phyloP scores from a whole-genome alignment of 2,329 filamentous ascomycete species.

The Lomentospora prolificans region DNA sequence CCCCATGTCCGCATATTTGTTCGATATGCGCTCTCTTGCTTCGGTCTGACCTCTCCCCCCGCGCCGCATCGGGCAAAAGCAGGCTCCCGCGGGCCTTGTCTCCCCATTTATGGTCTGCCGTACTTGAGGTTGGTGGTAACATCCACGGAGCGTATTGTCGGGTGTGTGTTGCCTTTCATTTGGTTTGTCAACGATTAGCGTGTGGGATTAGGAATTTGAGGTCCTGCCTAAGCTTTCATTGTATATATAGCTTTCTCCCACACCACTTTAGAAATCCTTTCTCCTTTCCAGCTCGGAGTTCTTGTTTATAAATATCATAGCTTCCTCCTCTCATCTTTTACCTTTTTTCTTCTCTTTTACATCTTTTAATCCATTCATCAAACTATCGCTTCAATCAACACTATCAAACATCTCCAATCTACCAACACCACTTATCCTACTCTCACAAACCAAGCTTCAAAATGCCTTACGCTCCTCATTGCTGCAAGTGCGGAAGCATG shows the following conservation, averaged over 20 bases:
- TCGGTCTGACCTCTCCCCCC: no score
- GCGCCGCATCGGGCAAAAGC: background rate
- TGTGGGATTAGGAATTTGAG: background rate
- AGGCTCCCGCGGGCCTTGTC: background rate
- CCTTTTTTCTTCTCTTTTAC: background rate
- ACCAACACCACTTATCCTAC: background rate
- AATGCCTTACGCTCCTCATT: slow-evolving; percentile 40
- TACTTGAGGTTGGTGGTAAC: background rate
- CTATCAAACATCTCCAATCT: background rate
- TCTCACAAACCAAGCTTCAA: slow-evolving; percentile 3
- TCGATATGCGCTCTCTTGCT: no score
- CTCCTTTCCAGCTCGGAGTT: background rate
- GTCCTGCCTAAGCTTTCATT: background rate
- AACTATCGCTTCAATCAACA: no score
- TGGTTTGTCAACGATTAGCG: background rate
- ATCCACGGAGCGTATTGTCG: background rate
- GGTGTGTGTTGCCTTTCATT: background rate
- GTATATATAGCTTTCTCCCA: background rate
- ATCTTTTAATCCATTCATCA: background rate
- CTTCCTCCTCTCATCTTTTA: background rate
- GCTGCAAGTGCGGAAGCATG: slow-evolving; percentile 45
- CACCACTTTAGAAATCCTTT: background rate
- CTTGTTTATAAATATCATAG: background rate
- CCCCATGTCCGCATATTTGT: background rate
- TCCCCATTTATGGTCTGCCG: background rate